Evolutionary conservation across 225 moss, liverwort and hornwort genomes (phyloP).

Genomic region (Rhytidiadelphus loreus): DNA sequence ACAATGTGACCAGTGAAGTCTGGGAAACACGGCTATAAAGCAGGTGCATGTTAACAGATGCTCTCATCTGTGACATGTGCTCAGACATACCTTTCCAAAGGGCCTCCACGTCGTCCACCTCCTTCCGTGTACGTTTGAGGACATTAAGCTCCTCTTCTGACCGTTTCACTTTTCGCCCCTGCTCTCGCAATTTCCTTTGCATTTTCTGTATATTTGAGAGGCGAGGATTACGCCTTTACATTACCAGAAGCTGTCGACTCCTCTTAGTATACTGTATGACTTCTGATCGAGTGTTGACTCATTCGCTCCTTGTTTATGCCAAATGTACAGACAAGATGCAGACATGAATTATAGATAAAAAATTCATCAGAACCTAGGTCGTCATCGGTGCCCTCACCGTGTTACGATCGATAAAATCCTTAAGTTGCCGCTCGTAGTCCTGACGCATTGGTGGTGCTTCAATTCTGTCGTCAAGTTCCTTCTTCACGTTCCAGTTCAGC

Average conservation of each 20-base stretch:
- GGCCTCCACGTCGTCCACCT: constrained; percentile 31
- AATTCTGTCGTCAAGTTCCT: neutral
- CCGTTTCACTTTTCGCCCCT: constrained; percentile 41
- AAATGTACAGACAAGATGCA: neutral
- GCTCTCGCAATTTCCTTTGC: constrained; percentile 40
- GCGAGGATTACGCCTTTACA: neutral
- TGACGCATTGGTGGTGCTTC: constrained; percentile 11
- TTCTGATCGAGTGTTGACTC: neutral
- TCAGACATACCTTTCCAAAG: constrained; percentile 31
- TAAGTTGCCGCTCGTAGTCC: constrained; percentile 34
- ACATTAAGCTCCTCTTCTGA: constrained; percentile 33
- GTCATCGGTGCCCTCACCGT: constrained; percentile 1
- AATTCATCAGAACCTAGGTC: neutral
- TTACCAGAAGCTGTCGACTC: neutral
- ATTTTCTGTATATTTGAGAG: constrained; percentile 24
- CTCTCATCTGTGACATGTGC: neutral
- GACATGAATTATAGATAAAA: neutral
- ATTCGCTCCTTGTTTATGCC: neutral
- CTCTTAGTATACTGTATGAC: neutral
- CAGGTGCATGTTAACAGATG: neutral
- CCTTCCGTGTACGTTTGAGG: constrained; percentile 27
- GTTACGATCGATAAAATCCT: constrained; percentile 41
- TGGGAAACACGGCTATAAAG: neutral
- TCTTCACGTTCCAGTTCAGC: constrained; percentile 34
- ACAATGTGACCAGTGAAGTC: neutral